Conservation (phyloP, 495 filamentous ascomycete genomes). For the Ascobolus immersus region DNA sequence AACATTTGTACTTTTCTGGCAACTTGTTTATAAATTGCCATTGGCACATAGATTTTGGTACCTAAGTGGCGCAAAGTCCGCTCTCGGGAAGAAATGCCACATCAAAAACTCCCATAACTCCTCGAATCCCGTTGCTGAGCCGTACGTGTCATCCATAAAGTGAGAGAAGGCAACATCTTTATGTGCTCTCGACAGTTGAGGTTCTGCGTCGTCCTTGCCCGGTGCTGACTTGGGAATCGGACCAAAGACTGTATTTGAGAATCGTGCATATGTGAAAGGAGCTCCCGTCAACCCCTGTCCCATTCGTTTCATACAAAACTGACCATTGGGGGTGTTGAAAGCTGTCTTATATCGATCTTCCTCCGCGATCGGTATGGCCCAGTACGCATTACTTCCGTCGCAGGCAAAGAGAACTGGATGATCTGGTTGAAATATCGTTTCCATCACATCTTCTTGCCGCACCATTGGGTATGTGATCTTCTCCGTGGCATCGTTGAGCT, state of each 20-base stretch:
- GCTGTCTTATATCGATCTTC: conserved; percentile 4
- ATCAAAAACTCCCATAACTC: no score
- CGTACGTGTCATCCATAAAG: no score
- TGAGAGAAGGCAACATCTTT: no score
- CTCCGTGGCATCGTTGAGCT: not conserved
- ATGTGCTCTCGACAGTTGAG: no score
- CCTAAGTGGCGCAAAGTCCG: no score
- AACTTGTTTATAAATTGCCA: no score
- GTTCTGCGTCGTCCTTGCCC: no score
- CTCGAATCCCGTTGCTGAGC: no score
- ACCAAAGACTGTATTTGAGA: not conserved
- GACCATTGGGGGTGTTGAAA: not conserved
- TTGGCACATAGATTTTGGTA: no score
- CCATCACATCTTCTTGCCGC: not conserved
- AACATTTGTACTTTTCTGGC: no score
- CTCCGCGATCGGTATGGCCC: not conserved
- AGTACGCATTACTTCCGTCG: conserved; percentile 1
- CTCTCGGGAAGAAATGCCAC: no score
- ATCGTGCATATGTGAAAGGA: not conserved
- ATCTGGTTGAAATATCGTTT: not conserved
- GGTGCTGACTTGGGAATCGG: no score
- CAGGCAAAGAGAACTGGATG: not conserved
- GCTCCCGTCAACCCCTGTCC: not conserved
- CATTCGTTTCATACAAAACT: conserved; percentile 1
- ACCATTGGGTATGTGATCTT: not conserved